Conservation (phyloP, 179 eudicot species). For the Corrigiola litoralis region DNA sequence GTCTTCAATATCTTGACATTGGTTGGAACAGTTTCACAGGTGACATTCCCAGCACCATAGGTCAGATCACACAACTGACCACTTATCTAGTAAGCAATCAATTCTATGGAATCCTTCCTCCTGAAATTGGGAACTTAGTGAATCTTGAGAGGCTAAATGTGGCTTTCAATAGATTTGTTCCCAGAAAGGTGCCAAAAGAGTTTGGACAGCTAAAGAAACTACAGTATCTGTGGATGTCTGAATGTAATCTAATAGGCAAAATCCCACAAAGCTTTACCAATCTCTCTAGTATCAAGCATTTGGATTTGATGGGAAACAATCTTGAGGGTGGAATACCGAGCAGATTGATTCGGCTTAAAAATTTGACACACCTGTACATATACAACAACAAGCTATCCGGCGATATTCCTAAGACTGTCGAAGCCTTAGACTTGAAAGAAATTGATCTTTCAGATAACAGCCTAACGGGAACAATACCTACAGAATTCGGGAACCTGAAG, state of each 20-base stretch:
- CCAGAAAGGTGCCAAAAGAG: slow-evolving; percentile 34
- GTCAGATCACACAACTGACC: slow-evolving; percentile 34
- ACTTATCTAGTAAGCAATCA: slow-evolving; percentile 27
- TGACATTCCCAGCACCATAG: slow-evolving; percentile 57
- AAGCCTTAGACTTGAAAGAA: slow-evolving; percentile 25
- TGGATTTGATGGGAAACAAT: slow-evolving; percentile 37
- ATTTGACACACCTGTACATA: slow-evolving; percentile 43
- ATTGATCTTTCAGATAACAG: slow-evolving; percentile 19
- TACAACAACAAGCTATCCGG: slow-evolving; percentile 44
- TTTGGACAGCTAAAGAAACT: slow-evolving; percentile 41
- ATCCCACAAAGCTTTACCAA: slow-evolving; percentile 35
- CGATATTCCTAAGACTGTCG: slow-evolving; percentile 21
- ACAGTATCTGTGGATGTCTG: slow-evolving; percentile 38
- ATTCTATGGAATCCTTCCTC: slow-evolving; percentile 59
- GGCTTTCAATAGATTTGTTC: slow-evolving; percentile 36
- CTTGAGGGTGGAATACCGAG: slow-evolving; percentile 57
- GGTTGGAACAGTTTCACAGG: slow-evolving; percentile 65
- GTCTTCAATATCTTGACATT: slow-evolving; percentile 39
- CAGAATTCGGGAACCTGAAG: slow-evolving; percentile 42
- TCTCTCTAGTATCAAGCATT: slow-evolving; percentile 25
- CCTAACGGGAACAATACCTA: slow-evolving; percentile 21
- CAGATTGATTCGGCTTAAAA: slow-evolving; percentile 52
- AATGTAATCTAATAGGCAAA: slow-evolving; percentile 34
- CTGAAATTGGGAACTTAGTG: slow-evolving; percentile 49
- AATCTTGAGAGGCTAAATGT: slow-evolving; percentile 36